Evolutionary conservation across 306 rosid species (phyloP).

Genomic region (Ziziphus jujuba): DNA sequence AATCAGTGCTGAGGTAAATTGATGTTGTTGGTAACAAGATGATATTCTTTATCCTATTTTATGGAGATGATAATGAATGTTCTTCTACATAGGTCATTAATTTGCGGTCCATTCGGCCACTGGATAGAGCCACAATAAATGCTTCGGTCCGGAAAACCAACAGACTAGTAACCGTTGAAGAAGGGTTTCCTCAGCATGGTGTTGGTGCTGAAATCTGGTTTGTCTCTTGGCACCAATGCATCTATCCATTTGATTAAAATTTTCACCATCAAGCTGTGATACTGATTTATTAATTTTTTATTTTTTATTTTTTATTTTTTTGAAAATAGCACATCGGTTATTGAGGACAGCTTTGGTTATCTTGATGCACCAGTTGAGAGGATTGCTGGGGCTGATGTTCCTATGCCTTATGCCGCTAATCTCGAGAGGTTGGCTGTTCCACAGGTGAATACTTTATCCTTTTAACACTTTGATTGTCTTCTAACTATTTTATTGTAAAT

Average conservation of each 20-base stretch:
- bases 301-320: neutral
- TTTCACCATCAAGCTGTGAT: neutral
- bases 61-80: slow-evolving; percentile 17
- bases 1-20: slow-evolving; percentile 88
- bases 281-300: slow-evolving; percentile 19
- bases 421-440: slow-evolving; percentile 97
- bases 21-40: neutral
- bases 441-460: slow-evolving; percentile 59
- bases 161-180: slow-evolving; percentile 91
- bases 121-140: slow-evolving; percentile 88
- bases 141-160: slow-evolving; percentile 94
- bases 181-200: slow-evolving; percentile 99
- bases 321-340: slow-evolving; percentile 70
- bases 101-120: slow-evolving; percentile 90
- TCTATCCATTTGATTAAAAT: slow-evolving; percentile 21
- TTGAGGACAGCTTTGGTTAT: slow-evolving; percentile 94
- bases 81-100: slow-evolving; percentile 66
- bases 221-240: slow-evolving; percentile 22
- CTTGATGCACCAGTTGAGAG: slow-evolving; percentile 99
- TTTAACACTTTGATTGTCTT: neutral
- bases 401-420: slow-evolving; percentile 99
- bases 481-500: neutral
- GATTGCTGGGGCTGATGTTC: slow-evolving; percentile 93
- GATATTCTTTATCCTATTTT: slow-evolving; percentile 7
- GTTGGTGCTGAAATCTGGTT: slow-evolving; percentile 99